Evolutionary conservation across 768 basidiomycete species (phyloP).

Genomic region (Amyloporia xantha): DNA sequence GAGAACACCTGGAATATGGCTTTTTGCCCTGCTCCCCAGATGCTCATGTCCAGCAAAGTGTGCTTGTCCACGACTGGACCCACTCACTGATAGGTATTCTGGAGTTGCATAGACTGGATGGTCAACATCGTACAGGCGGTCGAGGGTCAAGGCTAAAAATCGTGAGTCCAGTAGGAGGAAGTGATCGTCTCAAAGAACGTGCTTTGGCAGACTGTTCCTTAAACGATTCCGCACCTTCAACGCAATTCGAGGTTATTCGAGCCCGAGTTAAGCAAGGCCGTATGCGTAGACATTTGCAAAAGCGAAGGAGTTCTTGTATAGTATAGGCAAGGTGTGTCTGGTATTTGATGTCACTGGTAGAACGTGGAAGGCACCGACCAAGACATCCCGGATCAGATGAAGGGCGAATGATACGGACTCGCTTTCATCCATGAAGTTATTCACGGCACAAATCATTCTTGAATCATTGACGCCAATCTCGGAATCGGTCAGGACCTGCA

Average conservation of each 20-base stretch:
- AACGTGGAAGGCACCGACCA: constrained; percentile 87
- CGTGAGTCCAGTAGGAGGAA: constrained; percentile 71
- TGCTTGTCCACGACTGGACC: constrained; percentile 84
- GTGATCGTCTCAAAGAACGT: constrained; percentile 81
- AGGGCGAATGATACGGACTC: constrained; percentile 78
- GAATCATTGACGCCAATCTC: constrained; percentile 54
- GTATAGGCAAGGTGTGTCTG: constrained; percentile 85
- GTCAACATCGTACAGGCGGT: constrained; percentile 29
- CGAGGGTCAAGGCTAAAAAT: constrained; percentile 35
- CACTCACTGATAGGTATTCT: constrained; percentile 90
- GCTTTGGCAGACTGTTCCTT: constrained; percentile 76
- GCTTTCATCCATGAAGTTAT: constrained; percentile 73
- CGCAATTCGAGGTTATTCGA: constrained; percentile 42
- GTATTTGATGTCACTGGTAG: constrained; percentile 90
- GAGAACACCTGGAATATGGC: constrained; percentile 75
- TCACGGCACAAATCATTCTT: constrained; percentile 65
- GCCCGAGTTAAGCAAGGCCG: constrained; percentile 57
- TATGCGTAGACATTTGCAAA: constrained; percentile 84
- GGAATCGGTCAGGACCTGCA: constrained; percentile 91
- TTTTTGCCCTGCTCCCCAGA: constrained; percentile 50
- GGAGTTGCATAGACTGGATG: constrained; percentile 76
- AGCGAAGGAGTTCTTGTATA: constrained; percentile 84
- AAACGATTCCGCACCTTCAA: constrained; percentile 66
- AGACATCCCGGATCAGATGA: constrained; percentile 77
- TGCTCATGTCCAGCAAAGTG: constrained; percentile 68